A percentile compares a stretch with the other conserved stretches of the same genome.
These are phyloP conservation scores for Parietichytrium sp. DNA, from an alignment of 108 stramenopile genomes.

Conservation along the genomic window DNA sequence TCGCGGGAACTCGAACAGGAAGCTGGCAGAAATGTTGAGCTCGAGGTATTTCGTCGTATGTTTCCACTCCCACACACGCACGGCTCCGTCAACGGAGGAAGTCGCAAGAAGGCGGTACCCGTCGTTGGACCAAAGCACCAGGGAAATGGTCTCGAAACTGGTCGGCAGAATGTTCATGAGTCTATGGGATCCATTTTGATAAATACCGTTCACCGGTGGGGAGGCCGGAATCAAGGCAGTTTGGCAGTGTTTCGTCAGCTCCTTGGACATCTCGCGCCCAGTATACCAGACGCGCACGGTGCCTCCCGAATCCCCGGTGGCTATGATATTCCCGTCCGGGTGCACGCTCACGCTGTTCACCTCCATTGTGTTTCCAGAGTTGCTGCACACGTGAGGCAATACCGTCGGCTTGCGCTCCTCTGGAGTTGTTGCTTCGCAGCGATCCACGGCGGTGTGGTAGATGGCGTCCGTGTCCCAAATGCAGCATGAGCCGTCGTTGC, in stretches of 20 bases:
- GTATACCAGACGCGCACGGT: conserved; percentile 2
- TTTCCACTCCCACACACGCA: conserved; percentile 31
- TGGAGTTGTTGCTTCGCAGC: background rate
- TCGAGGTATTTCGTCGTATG: background rate
- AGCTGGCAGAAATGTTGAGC: background rate
- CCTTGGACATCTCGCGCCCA: too few relatives aligned
- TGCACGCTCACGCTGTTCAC: conserved; percentile 21
- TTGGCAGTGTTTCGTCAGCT: background rate
- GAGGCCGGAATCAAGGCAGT: conserved; percentile 34
- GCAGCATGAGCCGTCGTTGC: conserved; percentile 15
- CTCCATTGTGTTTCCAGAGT: background rate
- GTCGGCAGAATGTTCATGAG: background rate
- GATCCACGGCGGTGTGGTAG: conserved; percentile 6
- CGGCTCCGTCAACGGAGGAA: background rate
- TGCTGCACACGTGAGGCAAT: background rate
- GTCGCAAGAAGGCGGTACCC: conserved; percentile 12
- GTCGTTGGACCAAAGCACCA: conserved; percentile 22
- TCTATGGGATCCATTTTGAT: conserved; percentile 1
- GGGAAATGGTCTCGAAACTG: background rate
- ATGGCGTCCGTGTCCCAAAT: conserved; percentile 15
- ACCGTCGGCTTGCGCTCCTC: conserved; percentile 21
- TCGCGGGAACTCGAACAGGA: conserved; percentile 10
- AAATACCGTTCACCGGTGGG: background rate
- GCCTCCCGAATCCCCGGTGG: background rate
- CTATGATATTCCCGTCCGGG: background rate